Evolutionary conservation across 768 basidiomycete genomes (phyloP).

Genomic region (Tremella yokohamensis): DNA sequence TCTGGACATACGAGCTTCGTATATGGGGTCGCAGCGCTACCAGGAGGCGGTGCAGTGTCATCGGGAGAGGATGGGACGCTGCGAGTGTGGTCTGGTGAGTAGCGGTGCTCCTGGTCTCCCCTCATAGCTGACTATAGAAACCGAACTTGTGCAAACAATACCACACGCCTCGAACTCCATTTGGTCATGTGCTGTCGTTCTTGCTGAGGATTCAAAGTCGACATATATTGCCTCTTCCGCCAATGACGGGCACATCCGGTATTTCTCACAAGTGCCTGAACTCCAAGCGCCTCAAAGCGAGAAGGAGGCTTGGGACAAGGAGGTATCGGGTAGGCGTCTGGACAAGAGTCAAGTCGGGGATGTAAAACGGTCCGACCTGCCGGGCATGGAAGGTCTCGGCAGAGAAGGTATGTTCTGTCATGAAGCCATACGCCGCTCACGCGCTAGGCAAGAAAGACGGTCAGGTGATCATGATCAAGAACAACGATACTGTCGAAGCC

Average conservation of each 20-base stretch:
- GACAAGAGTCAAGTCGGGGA: conserved; percentile 86
- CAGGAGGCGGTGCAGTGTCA: conserved; percentile 71
- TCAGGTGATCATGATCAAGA: conserved; percentile 86
- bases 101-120: conserved; percentile 1
- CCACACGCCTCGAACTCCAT: conserved; percentile 95
- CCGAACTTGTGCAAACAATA: conserved; percentile 81
- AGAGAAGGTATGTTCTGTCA: conserved; percentile 60
- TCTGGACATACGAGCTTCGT: conserved; percentile 96
- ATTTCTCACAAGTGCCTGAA: conserved; percentile 68
- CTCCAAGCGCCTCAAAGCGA: conserved; percentile 69
- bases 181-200: conserved; percentile 80
- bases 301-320: conserved; percentile 55
- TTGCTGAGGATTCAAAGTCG: conserved; percentile 49
- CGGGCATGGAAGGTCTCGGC: conserved; percentile 74
- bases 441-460: conserved; percentile 85
- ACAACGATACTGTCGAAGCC: conserved; percentile 76
- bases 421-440: conserved; percentile 8
- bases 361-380: conserved; percentile 85
- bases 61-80: conserved; percentile 91
- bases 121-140: conserved; percentile 58
- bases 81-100: conserved; percentile 80
- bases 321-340: conserved; percentile 70
- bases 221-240: conserved; percentile 82
- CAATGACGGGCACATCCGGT: conserved; percentile 79
- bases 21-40: conserved; percentile 78